Evolutionary conservation across 2,329 filamentous ascomycete genomes (phyloP), one percentile per base, ranked within the genome.

Genomic region (Penicillium sp.): DNA sequence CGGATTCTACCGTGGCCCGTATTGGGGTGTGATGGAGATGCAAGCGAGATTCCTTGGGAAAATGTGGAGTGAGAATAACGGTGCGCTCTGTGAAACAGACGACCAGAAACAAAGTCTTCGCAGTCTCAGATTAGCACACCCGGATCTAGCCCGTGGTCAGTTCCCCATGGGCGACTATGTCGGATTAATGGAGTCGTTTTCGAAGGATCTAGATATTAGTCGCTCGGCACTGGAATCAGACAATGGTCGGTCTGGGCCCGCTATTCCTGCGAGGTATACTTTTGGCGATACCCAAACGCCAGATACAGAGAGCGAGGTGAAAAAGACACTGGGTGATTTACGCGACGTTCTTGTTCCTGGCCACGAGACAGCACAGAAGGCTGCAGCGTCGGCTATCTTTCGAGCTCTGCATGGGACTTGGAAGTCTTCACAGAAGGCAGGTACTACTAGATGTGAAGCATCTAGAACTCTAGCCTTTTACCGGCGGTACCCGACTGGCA

Each of bases 11-110:
- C 84, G 91, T 60, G 89, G 89, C 0, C 90, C 90, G 0, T 94
- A 91, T 71, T 95, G 91, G 91, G 89, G 89, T 1, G 86, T 92
- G 0, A 91, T 93, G 82, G 90, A 94, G 72, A 90, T 92, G 88
- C 91, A 95, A 74, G 87, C 90, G 3, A 83, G 88, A 1, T 82
- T 89, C 60, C 76, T 93, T 6, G 81, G 86, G 0, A 73, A 81
- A 13, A 71, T 85, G 12, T 93, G 89, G 88, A 73, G 68, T 7
- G 48, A 17, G n/a, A 38, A 58, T 4, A 33, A 27, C 0, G 19
- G 56, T 31, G n/a, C 60, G 42, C 43, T 73, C 1, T 64, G 71
- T 1, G 54, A 67, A 2, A 66, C 64, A 59, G 52, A 56, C 17
- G 15, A 56, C 1, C 68, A 71, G 64, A 62, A 69, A 52, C 19